A percentile compares a stretch with the other conserved stretches of the same genome.
These are phyloP conservation scores for Solanum ossicruentum DNA, from an alignment of 257 asterid species.

Conservation along the genomic window DNA sequence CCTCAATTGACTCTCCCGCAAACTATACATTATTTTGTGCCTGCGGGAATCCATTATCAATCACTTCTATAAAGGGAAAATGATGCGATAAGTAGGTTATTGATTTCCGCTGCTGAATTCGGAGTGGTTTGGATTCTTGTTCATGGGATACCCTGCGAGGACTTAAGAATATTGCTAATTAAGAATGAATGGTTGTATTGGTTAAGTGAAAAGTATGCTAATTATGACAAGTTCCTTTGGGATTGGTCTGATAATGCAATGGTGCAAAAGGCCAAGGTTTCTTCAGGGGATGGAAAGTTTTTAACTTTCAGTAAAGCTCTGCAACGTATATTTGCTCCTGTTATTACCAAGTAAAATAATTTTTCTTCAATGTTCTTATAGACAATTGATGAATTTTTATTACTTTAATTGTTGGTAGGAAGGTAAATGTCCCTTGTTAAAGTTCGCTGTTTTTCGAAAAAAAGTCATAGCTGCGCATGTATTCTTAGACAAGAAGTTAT, in stretches of 20 bases:
- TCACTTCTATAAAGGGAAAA: slow-evolving; percentile 10
- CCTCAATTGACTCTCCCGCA: slow-evolving; percentile 40
- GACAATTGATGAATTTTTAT: no score
- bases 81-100: slow-evolving; percentile 10
- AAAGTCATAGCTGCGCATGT: no score
- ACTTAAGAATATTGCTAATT: slow-evolving; percentile 15
- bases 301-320: slow-evolving; percentile 28
- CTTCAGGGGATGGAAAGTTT: slow-evolving; percentile 23
- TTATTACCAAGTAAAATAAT: background rate
- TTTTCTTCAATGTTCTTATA: no score
- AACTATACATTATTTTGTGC: slow-evolving; percentile 3
- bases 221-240: slow-evolving; percentile 40
- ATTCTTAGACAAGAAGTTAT: no score
- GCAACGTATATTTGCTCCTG: background rate
- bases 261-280: slow-evolving; percentile 12
- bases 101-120: slow-evolving; percentile 23
- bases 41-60: slow-evolving; percentile 20
- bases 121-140: slow-evolving; percentile 23
- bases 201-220: slow-evolving; percentile 14
- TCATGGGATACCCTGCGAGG: slow-evolving; percentile 44
- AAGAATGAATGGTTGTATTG: slow-evolving; percentile 30
- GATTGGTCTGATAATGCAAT: slow-evolving; percentile 2
- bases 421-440: no score
- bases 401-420: no score
- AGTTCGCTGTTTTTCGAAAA: no score